phyloP scores from a whole-genome alignment of 2,329 filamentous ascomycete species.

The Nemania sp. region DNA sequence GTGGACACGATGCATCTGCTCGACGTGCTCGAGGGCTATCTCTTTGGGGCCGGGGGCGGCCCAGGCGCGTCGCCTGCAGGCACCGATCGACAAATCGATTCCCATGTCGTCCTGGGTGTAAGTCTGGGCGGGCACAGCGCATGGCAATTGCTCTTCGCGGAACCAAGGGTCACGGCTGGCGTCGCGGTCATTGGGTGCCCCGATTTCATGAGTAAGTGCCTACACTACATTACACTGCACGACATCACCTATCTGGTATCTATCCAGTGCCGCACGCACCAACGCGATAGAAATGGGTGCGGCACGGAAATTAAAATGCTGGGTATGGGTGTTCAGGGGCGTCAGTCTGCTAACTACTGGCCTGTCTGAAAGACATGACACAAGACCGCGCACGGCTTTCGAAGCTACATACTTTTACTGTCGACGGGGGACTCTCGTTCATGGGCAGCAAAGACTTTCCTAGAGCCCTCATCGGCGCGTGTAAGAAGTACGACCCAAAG shows the following conservation, averaged over 20 bases:
- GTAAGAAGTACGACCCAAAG: conserved; percentile 73
- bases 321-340: too few relatives aligned
- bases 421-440: conserved; percentile 63
- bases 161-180: conserved; percentile 77
- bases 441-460: conserved; percentile 82
- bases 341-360: background rate
- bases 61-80: conserved; percentile 37
- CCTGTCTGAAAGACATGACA: conserved; percentile 62
- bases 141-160: conserved; percentile 81
- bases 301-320: too few relatives aligned
- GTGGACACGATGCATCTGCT: conserved; percentile 77
- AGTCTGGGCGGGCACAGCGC: conserved; percentile 86
- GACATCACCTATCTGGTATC: too few relatives aligned
- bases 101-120: conserved; percentile 79
- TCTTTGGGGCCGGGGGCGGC: conserved; percentile 56
- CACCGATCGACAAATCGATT: conserved; percentile 49
- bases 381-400: conserved; percentile 74
- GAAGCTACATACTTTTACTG: conserved; percentile 64
- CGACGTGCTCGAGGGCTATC: conserved; percentile 75
- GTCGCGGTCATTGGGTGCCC: conserved; percentile 87
- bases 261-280: too few relatives aligned
- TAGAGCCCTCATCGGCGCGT: conserved; percentile 62
- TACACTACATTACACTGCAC: background rate
- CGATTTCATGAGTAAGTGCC: conserved; percentile 70
- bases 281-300: too few relatives aligned